Conservation (phyloP, 495 filamentous ascomycete species). For the Oleoguttula mirabilis region DNA sequence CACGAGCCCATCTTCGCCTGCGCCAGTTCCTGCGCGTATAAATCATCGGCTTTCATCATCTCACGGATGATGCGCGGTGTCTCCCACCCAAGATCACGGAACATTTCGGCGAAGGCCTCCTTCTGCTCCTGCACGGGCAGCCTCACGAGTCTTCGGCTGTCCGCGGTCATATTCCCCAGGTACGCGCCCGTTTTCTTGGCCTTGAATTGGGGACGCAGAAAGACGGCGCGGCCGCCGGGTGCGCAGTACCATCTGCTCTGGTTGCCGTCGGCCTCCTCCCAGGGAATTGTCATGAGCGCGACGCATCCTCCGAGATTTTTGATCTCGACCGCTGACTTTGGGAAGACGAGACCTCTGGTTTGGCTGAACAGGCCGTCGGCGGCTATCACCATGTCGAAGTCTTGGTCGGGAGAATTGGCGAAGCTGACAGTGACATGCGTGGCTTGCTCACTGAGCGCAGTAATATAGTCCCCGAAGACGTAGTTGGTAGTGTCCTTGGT, state of each 20-base stretch:
- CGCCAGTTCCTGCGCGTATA: slow-evolving; percentile 20
- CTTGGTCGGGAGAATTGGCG: not conserved
- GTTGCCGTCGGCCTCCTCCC: slow-evolving; percentile 2
- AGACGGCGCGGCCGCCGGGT: slow-evolving; percentile 3
- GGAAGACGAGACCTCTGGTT: slow-evolving; percentile 9
- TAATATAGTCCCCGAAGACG: slow-evolving; percentile 9
- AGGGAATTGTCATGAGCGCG: slow-evolving; percentile 9
- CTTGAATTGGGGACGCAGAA: slow-evolving; percentile 3
- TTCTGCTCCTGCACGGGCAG: slow-evolving; percentile 5
- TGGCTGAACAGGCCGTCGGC: slow-evolving; percentile 13
- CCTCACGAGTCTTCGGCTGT: slow-evolving; percentile 1
- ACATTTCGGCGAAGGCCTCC: not conserved
- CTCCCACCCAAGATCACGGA: slow-evolving; percentile 13
- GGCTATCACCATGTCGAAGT: slow-evolving; percentile 14
- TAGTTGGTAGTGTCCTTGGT: slow-evolving; percentile 11
- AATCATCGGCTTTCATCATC: slow-evolving; percentile 5
- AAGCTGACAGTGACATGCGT: slow-evolving; percentile 9
- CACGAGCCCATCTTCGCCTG: slow-evolving; percentile 16
- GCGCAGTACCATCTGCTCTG: slow-evolving; percentile 9
- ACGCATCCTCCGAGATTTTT: not conserved
- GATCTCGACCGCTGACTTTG: not conserved
- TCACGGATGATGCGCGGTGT: slow-evolving; percentile 2
- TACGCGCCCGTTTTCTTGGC: slow-evolving; percentile 9
- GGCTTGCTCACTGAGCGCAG: slow-evolving; percentile 1
- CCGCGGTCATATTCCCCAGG: not conserved